A percentile compares a stretch with the other conserved stretches of the same genome.
These are phyloP conservation scores for Grigorovia transvaalensis DNA, from an alignment of 805 yeast genomes.

Conservation along the genomic window DNA sequence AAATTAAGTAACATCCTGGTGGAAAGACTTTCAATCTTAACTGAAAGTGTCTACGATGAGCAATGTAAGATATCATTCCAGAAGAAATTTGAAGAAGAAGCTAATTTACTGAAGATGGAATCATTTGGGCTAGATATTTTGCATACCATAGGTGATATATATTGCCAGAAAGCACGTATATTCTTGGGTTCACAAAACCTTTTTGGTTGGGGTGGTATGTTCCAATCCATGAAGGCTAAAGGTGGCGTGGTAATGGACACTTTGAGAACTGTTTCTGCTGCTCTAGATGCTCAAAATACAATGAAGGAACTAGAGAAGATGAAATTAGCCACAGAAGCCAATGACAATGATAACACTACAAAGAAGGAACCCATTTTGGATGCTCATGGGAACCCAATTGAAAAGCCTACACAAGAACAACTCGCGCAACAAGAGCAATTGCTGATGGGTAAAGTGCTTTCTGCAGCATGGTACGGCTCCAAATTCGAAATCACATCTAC, in stretches of 20 bases:
- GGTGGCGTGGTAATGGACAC: constrained; percentile 67
- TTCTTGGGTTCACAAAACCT: constrained; percentile 55
- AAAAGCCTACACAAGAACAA: constrained; percentile 52
- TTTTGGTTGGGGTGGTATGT: constrained; percentile 61
- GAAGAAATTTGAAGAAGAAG: constrained; percentile 64
- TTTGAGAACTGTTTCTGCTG: constrained; percentile 57
- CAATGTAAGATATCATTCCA: constrained; percentile 56
- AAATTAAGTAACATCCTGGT: constrained; percentile 49
- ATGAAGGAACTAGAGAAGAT: constrained; percentile 62
- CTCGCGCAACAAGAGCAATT: constrained; percentile 63
- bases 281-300: constrained; percentile 69
- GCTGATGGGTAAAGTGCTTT: constrained; percentile 66
- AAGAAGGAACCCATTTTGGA: constrained; percentile 32
- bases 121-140: constrained; percentile 77
- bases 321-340: constrained; percentile 40
- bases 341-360: constrained; percentile 1
- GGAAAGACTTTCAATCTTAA: constrained; percentile 42
- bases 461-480: constrained; percentile 81
- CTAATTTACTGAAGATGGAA: constrained; percentile 71
- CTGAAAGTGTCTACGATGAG: constrained; percentile 52
- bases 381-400: constrained; percentile 41
- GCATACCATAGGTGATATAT: constrained; percentile 64
- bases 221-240: constrained; percentile 61
- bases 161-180: constrained; percentile 53
- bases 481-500: constrained; percentile 69